These are phyloP conservation scores for Pseudoneurospora amorphoporcata DNA, from an alignment of 495 filamentous ascomycete genomes.

Conservation along the genomic window DNA sequence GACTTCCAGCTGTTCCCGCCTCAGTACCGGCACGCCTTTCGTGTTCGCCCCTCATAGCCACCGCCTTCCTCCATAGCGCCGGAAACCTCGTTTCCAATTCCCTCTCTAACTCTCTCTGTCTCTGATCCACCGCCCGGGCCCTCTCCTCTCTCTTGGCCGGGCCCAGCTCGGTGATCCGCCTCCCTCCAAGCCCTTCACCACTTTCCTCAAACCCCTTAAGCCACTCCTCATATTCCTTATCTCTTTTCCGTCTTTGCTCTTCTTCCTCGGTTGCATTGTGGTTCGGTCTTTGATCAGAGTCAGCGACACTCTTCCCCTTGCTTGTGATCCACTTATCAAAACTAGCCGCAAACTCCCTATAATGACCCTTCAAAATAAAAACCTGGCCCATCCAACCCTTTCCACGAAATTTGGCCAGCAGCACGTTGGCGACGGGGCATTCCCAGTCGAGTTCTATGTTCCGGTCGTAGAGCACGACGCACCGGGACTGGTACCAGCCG, in stretches of 20 bases:
- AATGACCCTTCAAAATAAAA: constrained; percentile 41
- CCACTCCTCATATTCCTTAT: constrained; percentile 26
- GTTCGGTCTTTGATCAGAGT: background rate
- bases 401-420: constrained; percentile 27
- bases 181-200: constrained; percentile 19
- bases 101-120: constrained; percentile 29
- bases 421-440: constrained; percentile 31
- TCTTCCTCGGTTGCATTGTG: constrained; percentile 16
- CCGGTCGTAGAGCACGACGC: constrained; percentile 39
- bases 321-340: constrained; percentile 37
- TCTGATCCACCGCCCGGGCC: constrained; percentile 22
- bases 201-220: constrained; percentile 21
- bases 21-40: constrained; percentile 8
- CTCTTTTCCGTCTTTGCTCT: constrained; percentile 7
- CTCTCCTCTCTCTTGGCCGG: constrained; percentile 30
- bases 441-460: constrained; percentile 37
- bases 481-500: constrained; percentile 33
- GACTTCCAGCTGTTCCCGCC: background rate
- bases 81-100: constrained; percentile 29
- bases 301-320: background rate
- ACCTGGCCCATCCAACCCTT: constrained; percentile 35
- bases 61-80: constrained; percentile 24
- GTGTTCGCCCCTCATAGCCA: constrained; percentile 17
- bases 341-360: constrained; percentile 35
- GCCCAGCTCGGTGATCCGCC: constrained; percentile 23